Percentiles rank a stretch among this genome's conserved stretches.
Evolutionary conservation across 1,139 yeast species (phyloP).

Genomic region (Yamadazyma mexicana): DNA sequence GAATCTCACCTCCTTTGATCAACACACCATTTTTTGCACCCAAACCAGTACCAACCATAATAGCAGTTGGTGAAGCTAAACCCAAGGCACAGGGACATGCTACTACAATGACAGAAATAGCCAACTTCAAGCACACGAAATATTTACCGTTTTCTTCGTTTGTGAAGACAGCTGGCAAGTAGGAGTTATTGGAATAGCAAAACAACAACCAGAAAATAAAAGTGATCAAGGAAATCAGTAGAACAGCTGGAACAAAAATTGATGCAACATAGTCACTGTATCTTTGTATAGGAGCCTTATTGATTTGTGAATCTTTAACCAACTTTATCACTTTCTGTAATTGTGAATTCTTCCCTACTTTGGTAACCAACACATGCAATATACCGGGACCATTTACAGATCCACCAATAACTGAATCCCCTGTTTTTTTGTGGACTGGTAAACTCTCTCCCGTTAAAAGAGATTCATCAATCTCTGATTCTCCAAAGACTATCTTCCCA

Average conservation of each 20-base stretch:
- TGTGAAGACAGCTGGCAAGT: slow-evolving; percentile 57
- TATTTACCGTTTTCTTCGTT: slow-evolving; percentile 55
- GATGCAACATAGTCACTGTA: slow-evolving; percentile 86
- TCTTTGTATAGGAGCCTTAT: slow-evolving; percentile 87
- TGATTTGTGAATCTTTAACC: slow-evolving; percentile 86
- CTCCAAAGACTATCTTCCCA: slow-evolving; percentile 76
- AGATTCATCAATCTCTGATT: slow-evolving; percentile 84
- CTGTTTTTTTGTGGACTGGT: slow-evolving; percentile 63
- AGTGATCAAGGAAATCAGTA: slow-evolving; percentile 62
- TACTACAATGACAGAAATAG: slow-evolving; percentile 93
- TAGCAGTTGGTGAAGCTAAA: slow-evolving; percentile 96
- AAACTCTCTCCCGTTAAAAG: slow-evolving; percentile 86
- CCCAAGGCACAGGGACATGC: slow-evolving; percentile 99
- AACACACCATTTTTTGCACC: slow-evolving; percentile 90
- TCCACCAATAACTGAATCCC: slow-evolving; percentile 81
- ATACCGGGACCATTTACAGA: slow-evolving; percentile 82
- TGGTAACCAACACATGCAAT: slow-evolving; percentile 64
- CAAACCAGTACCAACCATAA: slow-evolving; percentile 97
- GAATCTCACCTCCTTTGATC: slow-evolving; percentile 88
- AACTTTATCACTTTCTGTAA: slow-evolving; percentile 82
- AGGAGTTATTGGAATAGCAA: slow-evolving; percentile 32
- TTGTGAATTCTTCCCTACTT: slow-evolving; percentile 81
- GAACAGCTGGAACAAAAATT: slow-evolving; percentile 77
- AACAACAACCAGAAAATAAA: slow-evolving; percentile 64
- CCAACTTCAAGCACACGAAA: slow-evolving; percentile 71